Evolutionary conservation across 495 filamentous ascomycete genomes (phyloP), one percentile per base, ranked within the genome.

Genomic region (Haplographium delicatum): DNA sequence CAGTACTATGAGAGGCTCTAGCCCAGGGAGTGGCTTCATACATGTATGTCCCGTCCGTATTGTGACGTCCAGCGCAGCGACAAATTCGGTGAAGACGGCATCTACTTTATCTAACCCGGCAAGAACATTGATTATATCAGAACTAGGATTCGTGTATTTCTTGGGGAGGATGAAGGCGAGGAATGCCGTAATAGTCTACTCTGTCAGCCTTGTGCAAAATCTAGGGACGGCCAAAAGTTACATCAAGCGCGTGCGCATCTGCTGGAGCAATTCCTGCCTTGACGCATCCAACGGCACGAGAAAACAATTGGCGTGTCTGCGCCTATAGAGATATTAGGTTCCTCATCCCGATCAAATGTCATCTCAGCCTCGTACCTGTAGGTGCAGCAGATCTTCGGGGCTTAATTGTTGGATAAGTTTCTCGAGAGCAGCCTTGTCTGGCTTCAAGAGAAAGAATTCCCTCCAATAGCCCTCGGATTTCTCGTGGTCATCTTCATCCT

Each of bases 131-230:
- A 98, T 95, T 58, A 95, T 87, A 66, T 98, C 93, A 33, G 91
- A 91, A 65, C 89, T 96, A 16, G 91, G 86, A 58, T 96, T 97
- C 28, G 88, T 94, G 66, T 96, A 97, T 62, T 84, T 89, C 68
- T 96, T 98, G 40, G 76, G 75, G 60, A 97, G 72, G 15, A 94
- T 74, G 16, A 77, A 77, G 28, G 82, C 80, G 68, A 98, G 75
- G 65, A 97, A 96, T 28, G 85, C 81, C 68, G 86, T 89, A 62
- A 96, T 79, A 58, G 91, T 96, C 90, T 97, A 64, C 13, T 27
- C 25, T 18, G 40, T 56, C 39, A 42, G 38, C 38, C 44, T 42
- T 38, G 53, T 33, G 18, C 15, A 4, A 30, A 13, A 24, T 22
- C 25, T 23, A 26, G 27, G 34, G 62, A 58, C 15, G 26, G 5